Evolutionary conservation across 2,329 filamentous ascomycete genomes (phyloP).

Genomic region (Neocucurbitaria cava): DNA sequence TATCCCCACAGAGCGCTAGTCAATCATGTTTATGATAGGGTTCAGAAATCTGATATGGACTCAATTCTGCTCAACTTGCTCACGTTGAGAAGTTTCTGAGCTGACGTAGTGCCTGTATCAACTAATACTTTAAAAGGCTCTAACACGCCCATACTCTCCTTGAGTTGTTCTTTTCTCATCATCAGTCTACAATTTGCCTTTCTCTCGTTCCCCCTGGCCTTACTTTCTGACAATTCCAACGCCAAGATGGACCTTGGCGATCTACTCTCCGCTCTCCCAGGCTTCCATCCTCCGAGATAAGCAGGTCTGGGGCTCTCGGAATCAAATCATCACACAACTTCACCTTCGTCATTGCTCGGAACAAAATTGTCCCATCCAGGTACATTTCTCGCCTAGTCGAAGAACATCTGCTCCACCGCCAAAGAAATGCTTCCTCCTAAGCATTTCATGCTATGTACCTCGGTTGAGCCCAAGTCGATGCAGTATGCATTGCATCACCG

Average conservation of each 20-base stretch:
- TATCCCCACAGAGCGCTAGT: background rate
- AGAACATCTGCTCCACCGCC: background rate
- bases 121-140: background rate
- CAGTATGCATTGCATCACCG: background rate
- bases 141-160: background rate
- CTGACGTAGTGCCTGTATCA: background rate
- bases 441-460: background rate
- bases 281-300: conserved; percentile 7
- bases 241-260: conserved; percentile 16
- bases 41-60: conserved; percentile 15
- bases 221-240: background rate
- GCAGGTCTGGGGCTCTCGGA: background rate
- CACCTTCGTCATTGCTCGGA: conserved; percentile 1
- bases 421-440: background rate
- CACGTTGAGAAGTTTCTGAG: background rate
- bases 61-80: conserved; percentile 26
- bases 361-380: background rate
- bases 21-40: conserved; percentile 2
- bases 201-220: background rate
- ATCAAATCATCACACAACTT: background rate
- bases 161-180: background rate
- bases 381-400: background rate
- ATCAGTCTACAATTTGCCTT: background rate
- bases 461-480: background rate
- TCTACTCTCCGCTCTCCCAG: conserved; percentile 3